Percentiles rank a stretch among this genome's conserved stretches.
Evolutionary conservation across 495 filamentous ascomycete genomes (phyloP).

Genomic region (Hyaloscypha finlandica): DNA sequence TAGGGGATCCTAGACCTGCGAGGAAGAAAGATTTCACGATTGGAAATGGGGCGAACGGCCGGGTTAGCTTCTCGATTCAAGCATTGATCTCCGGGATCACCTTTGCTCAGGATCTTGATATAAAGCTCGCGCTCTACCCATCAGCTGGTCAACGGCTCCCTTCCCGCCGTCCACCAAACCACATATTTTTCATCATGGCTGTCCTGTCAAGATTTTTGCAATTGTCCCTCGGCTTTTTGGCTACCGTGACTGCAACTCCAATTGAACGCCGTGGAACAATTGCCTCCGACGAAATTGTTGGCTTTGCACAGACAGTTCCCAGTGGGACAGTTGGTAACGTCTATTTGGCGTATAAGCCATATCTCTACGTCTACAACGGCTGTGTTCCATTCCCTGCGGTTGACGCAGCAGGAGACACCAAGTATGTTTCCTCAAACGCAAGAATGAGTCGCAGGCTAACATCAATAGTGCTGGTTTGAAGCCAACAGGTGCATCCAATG

Average conservation of each 20-base stretch:
- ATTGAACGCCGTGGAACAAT: conserved; percentile 39
- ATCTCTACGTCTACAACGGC: conserved; percentile 50
- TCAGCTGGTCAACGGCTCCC: not conserved
- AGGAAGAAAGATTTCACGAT: too few species aligned
- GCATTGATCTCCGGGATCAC: not conserved
- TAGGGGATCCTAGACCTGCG: not conserved
- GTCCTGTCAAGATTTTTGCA: conserved; percentile 21
- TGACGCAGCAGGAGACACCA: conserved; percentile 48
- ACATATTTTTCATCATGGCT: conserved; percentile 11
- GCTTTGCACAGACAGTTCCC: conserved; percentile 50
- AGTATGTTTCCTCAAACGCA: conserved; percentile 36
- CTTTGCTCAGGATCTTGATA: not conserved
- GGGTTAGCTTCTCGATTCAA: not conserved
- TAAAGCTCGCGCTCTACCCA: not conserved
- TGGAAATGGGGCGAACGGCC: not conserved
- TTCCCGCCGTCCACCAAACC: not conserved
- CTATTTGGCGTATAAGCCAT: conserved; percentile 52
- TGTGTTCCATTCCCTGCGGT: conserved; percentile 59
- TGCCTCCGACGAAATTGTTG: conserved; percentile 45
- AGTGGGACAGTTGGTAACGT: conserved; percentile 42
- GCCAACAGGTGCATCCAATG: conserved; percentile 39
- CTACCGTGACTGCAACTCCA: conserved; percentile 27
- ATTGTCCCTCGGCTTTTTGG: conserved; percentile 24
- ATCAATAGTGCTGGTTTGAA: conserved; percentile 42
- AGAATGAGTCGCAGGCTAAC: conserved; percentile 9